These are phyloP conservation scores for Mortierella claussenii DNA, from an alignment of 192 early-diverging fungal genomes.

Conservation along the genomic window DNA sequence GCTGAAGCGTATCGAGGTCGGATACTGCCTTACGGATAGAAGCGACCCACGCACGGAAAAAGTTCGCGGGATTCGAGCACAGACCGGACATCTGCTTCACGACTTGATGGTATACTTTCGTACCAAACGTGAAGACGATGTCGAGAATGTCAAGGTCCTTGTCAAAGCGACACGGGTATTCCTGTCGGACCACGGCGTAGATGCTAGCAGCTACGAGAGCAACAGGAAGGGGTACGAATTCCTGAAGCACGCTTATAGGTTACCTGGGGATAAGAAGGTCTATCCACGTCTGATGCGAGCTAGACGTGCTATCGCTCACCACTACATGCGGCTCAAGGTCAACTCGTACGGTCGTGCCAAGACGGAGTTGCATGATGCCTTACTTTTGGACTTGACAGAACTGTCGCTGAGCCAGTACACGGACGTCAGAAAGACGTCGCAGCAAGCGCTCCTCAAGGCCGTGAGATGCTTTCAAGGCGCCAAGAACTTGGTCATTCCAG, in stretches of 20 bases:
- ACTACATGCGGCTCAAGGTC: conserved; percentile 65
- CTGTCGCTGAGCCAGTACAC: conserved; percentile 66
- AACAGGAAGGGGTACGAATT: conserved; percentile 66
- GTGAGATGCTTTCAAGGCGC: conserved; percentile 61
- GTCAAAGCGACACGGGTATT: conserved; percentile 62
- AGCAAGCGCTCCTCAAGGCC: conserved; percentile 58
- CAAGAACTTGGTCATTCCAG: conserved; percentile 60
- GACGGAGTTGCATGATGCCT: conserved; percentile 59
- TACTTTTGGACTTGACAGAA: conserved; percentile 65
- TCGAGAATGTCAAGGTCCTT: conserved; percentile 76
- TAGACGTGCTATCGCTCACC: conserved; percentile 61
- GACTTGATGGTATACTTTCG: conserved; percentile 63
- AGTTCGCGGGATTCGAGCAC: conserved; percentile 61
- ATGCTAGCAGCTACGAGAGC: conserved; percentile 58
- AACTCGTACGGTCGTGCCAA: conserved; percentile 62
- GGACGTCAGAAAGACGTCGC: conserved; percentile 68
- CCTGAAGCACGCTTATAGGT: conserved; percentile 57
- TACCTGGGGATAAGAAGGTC: conserved; percentile 58
- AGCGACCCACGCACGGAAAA: conserved; percentile 60
- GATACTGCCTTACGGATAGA: conserved; percentile 75
- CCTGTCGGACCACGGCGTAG: conserved; percentile 65
- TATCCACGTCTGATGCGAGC: conserved; percentile 62
- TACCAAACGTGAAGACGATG: conserved; percentile 74
- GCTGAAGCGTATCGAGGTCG: conserved; percentile 59
- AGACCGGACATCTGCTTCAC: conserved; percentile 64